phyloP scores from a whole-genome alignment of 768 basidiomycete species.

The Mycena kentingensis region DNA sequence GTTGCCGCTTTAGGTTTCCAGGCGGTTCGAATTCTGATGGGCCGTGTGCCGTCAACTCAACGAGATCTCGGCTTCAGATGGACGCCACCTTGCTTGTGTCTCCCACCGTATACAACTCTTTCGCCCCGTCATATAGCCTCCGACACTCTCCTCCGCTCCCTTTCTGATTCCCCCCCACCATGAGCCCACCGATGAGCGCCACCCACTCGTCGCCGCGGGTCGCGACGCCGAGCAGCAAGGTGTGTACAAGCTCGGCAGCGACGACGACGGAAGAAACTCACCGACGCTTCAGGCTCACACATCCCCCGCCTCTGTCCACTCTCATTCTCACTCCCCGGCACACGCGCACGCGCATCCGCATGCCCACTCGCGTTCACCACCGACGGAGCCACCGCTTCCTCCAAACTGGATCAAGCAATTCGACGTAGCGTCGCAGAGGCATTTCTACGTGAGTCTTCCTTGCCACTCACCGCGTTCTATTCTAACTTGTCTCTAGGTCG shows the following conservation, averaged over 20 bases:
- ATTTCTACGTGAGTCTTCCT: slow-evolving; percentile 18
- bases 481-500: slow-evolving; percentile 17
- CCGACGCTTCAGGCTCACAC: background rate
- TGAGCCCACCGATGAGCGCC: background rate
- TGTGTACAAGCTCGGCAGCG: no score
- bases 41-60: no score
- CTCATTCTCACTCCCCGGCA: no score
- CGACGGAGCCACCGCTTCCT: slow-evolving; percentile 15
- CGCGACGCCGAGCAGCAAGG: background rate
- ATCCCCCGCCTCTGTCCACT: background rate
- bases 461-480: background rate
- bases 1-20: no score
- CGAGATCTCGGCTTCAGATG: background rate
- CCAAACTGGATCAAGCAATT: slow-evolving; percentile 23
- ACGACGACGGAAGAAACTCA: no score
- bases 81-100: no score
- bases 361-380: no score
- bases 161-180: background rate
- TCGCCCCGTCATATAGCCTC: background rate
- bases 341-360: no score
- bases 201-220: background rate
- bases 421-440: slow-evolving; percentile 12
- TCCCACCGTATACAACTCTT: no score
- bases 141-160: background rate
- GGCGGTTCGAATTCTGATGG: no score